Evolutionary conservation across 2,329 filamentous ascomycete species (phyloP).

Genomic region (Apiospora aurea): DNA sequence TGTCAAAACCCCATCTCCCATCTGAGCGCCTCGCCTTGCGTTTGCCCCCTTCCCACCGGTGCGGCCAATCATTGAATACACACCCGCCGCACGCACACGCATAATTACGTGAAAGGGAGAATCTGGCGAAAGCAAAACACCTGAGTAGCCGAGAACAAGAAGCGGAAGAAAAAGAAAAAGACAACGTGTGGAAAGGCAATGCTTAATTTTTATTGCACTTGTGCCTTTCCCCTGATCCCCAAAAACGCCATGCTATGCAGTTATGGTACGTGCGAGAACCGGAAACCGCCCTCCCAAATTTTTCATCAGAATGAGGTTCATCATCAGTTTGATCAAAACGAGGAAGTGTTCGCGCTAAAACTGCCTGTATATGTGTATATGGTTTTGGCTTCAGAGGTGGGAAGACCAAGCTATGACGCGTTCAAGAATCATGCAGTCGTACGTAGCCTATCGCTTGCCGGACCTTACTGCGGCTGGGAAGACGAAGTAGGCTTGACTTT

Average conservation of each 20-base stretch:
- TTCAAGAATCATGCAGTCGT: not conserved
- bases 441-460: not conserved
- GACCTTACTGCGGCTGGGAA: slow-evolving; percentile 25
- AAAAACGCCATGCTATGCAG: slow-evolving; percentile 15
- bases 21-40: not conserved
- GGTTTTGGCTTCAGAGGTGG: not conserved
- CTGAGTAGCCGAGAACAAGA: not conserved
- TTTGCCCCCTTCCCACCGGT: not conserved
- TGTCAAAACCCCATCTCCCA: not conserved
- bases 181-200: not conserved
- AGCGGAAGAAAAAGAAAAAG: not conserved
- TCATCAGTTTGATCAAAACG: slow-evolving; percentile 12
- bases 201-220: slow-evolving; percentile 4
- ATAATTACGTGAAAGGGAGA: not conserved
- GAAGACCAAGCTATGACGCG: not conserved
- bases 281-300: not conserved
- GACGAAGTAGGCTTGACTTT: slow-evolving; percentile 37
- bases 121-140: not conserved
- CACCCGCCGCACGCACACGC: not conserved
- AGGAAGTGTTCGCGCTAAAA: not conserved
- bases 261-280: slow-evolving; percentile 10
- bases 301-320: not conserved
- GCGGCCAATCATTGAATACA: not conserved
- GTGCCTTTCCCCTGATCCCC: slow-evolving; percentile 7
- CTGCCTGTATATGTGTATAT: not conserved